These are phyloP conservation scores for Ophiorrhiza pumila DNA, from an alignment of 257 asterid genomes.

Conservation along the genomic window DNA sequence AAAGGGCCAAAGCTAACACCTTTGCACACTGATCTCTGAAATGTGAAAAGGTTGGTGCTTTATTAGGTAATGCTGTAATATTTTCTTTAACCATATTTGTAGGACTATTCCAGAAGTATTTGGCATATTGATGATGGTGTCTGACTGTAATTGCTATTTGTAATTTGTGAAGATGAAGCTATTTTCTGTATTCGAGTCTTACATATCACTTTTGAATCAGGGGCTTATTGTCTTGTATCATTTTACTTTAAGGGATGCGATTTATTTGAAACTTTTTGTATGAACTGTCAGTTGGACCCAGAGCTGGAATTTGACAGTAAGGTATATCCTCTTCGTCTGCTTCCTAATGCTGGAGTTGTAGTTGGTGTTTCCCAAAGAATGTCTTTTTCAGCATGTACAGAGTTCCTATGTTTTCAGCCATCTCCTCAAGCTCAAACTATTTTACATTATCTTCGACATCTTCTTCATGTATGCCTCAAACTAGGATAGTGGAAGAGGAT, in stretches of 20 bases:
- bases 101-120: background rate
- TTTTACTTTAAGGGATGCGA: constrained; percentile 23
- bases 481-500: background rate
- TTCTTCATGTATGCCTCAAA: constrained; percentile 72
- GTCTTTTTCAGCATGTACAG: constrained; percentile 97
- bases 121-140: background rate
- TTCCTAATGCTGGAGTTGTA: constrained; percentile 95
- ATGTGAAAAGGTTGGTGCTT: background rate
- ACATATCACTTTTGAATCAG: background rate
- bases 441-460: constrained; percentile 96
- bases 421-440: constrained; percentile 99
- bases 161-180: background rate
- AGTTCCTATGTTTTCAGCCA: constrained; percentile 99
- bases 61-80: background rate
- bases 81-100: background rate
- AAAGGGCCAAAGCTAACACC: background rate
- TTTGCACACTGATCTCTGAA: background rate
- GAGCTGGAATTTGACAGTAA: constrained; percentile 99
- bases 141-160: background rate
- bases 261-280: constrained; percentile 24
- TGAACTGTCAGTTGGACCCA: constrained; percentile 81
- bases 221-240: constrained; percentile 9
- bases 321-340: constrained; percentile 97
- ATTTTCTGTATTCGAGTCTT: background rate
- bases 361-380: constrained; percentile 99